Percentiles rank a stretch among this genome's conserved stretches.
phyloP scores from a whole-genome alignment of 768 basidiomycete species.

The Paxillus rubicundulus region DNA sequence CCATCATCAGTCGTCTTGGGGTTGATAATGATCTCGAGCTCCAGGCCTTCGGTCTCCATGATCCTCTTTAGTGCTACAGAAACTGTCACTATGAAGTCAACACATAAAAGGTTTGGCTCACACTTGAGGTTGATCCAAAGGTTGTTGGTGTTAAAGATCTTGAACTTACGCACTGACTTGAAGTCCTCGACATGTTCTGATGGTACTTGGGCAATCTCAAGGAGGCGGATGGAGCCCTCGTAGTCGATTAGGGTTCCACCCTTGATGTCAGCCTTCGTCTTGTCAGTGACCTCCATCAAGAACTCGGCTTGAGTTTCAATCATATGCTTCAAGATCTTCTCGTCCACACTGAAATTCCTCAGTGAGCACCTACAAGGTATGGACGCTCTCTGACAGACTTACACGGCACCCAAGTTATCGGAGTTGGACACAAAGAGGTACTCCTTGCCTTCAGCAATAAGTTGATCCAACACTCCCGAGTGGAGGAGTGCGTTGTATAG shows the following conservation, averaged over 20 bases:
- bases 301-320: slow-evolving; percentile 62
- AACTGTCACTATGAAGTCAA: slow-evolving; percentile 1
- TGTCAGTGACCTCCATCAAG: slow-evolving; percentile 78
- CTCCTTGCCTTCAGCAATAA: slow-evolving; percentile 69
- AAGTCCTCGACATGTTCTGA: slow-evolving; percentile 73
- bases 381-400: slow-evolving; percentile 15
- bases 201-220: slow-evolving; percentile 76
- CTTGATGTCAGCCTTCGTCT: slow-evolving; percentile 81
- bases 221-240: slow-evolving; percentile 62
- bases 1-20: slow-evolving; percentile 68
- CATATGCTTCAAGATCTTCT: slow-evolving; percentile 67
- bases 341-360: slow-evolving; percentile 50
- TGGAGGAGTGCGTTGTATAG: slow-evolving; percentile 69
- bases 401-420: slow-evolving; percentile 71
- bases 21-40: slow-evolving; percentile 81
- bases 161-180: slow-evolving; percentile 76
- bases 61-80: slow-evolving; percentile 64
- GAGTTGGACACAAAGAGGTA: slow-evolving; percentile 80
- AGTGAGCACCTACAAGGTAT: slow-evolving; percentile 2
- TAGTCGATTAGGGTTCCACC: slow-evolving; percentile 70
- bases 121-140: slow-evolving; percentile 55
- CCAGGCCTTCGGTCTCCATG: slow-evolving; percentile 64
- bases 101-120: slow-evolving; percentile 13
- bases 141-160: slow-evolving; percentile 77
- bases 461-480: slow-evolving; percentile 71